Percentiles rank a stretch among this genome's conserved stretches.
Evolutionary conservation across 306 rosid species (phyloP).

Genomic region (Mimosa bimucronata): DNA sequence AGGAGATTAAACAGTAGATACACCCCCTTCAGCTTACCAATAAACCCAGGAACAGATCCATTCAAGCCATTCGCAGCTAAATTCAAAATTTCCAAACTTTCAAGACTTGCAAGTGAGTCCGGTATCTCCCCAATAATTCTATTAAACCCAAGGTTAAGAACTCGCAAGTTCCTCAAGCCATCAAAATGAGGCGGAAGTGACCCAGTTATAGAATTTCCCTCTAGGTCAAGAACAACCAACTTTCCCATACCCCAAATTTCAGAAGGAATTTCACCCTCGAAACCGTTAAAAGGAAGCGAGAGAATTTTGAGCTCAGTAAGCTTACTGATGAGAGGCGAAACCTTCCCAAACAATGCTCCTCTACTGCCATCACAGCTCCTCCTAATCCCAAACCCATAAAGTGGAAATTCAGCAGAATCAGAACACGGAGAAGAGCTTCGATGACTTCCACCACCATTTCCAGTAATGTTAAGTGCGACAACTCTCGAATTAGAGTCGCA

Average conservation of each 20-base stretch:
- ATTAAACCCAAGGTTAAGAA: conserved; percentile 81
- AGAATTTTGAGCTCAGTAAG: conserved; percentile 72
- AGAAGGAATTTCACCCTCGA: conserved; percentile 64
- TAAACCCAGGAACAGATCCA: conserved; percentile 71
- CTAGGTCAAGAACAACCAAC: conserved; percentile 87
- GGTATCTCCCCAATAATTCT: conserved; percentile 70
- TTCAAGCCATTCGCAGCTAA: conserved; percentile 69
- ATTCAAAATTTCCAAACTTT: conserved; percentile 67
- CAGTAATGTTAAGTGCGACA: conserved; percentile 72
- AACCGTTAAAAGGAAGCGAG: conserved; percentile 72
- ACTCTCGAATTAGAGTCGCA: conserved; percentile 71
- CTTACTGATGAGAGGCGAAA: conserved; percentile 56
- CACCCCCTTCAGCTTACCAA: conserved; percentile 65
- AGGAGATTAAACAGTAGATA: conserved; percentile 67
- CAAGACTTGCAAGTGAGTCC: conserved; percentile 41
- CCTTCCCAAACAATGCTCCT: conserved; percentile 63
- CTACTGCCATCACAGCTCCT: conserved; percentile 47
- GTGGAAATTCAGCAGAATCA: conserved; percentile 58
- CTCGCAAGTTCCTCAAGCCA: conserved; percentile 56
- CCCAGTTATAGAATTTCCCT: conserved; percentile 71
- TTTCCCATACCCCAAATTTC: conserved; percentile 70
- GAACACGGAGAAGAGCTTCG: conserved; percentile 46
- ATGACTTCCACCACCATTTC: conserved; percentile 54
- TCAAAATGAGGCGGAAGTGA: conserved; percentile 41
- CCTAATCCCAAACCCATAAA: conserved; percentile 75